These are phyloP conservation scores for Pseudogymnoascus sp. DNA, from an alignment of 2,329 filamentous ascomycete genomes.

Conservation along the genomic window DNA sequence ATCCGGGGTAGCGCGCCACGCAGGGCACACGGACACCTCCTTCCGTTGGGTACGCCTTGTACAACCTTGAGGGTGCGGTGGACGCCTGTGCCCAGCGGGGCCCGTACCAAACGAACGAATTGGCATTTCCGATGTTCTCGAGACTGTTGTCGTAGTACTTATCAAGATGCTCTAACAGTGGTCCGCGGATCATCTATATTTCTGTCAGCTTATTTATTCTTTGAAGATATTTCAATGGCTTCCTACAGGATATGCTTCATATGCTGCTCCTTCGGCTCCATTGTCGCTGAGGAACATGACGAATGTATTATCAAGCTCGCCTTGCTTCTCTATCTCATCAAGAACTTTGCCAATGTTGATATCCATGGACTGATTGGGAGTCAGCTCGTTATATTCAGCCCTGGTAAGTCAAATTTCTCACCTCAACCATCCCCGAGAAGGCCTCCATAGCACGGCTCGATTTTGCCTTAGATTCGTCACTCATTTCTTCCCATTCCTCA, in stretches of 20 bases:
- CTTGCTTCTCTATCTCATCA: slow-evolving; percentile 36
- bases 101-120: slow-evolving; percentile 43
- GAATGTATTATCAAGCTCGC: slow-evolving; percentile 42
- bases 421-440: slow-evolving; percentile 41
- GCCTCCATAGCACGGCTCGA: slow-evolving; percentile 41
- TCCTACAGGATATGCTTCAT: slow-evolving; percentile 39
- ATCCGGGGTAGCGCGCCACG: slow-evolving; percentile 28
- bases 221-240: no score
- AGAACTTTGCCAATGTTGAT: slow-evolving; percentile 38
- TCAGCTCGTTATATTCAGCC: background rate
- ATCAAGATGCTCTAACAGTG: background rate
- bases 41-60: slow-evolving; percentile 36
- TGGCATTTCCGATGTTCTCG: slow-evolving; percentile 38
- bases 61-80: slow-evolving; percentile 36
- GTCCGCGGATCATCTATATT: slow-evolving; percentile 27
- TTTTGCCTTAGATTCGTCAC: slow-evolving; percentile 31
- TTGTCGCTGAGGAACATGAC: slow-evolving; percentile 44
- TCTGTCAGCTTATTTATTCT: no score
- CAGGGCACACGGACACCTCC: slow-evolving; percentile 33
- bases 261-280: slow-evolving; percentile 39
- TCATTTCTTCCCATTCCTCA: slow-evolving; percentile 33
- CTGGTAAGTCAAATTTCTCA: slow-evolving; percentile 26
- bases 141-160: slow-evolving; percentile 39
- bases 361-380: slow-evolving; percentile 31
- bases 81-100: slow-evolving; percentile 30